A percentile compares a stretch with the other conserved stretches of the same genome.
Evolutionary conservation across 2,329 filamentous ascomycete genomes (phyloP).

Genomic region (Chalaropsis ovoidea): DNA sequence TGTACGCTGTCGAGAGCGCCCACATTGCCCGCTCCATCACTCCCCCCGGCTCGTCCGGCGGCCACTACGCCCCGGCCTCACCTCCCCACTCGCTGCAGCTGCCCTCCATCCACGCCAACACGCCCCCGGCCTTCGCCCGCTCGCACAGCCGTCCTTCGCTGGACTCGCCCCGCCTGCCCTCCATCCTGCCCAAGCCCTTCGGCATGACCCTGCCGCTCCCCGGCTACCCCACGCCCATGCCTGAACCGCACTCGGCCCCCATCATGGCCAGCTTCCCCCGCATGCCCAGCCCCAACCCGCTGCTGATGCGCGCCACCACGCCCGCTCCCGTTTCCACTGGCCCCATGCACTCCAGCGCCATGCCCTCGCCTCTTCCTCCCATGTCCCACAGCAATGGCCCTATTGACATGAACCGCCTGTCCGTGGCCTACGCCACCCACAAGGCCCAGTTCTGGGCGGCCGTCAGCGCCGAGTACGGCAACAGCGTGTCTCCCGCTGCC

Average conservation of each 20-base stretch:
- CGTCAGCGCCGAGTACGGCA: conserved; percentile 62
- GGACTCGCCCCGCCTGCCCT: conserved; percentile 44
- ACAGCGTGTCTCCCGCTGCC: conserved; percentile 48
- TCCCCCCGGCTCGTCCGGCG: conserved; percentile 38
- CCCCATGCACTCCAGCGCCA: conserved; percentile 40
- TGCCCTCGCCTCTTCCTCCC: conserved; percentile 31
- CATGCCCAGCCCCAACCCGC: conserved; percentile 23
- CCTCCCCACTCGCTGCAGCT: conserved; percentile 39
- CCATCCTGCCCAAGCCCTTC: conserved; percentile 57
- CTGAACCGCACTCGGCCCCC: conserved; percentile 39
- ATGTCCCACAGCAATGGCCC: conserved; percentile 28
- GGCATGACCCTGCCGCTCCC: conserved; percentile 39
- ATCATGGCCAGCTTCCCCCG: conserved; percentile 21
- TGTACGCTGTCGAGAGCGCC: conserved; percentile 35
- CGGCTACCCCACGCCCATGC: conserved; percentile 36
- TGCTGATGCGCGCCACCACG: conserved; percentile 37
- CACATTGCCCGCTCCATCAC: conserved; percentile 40
- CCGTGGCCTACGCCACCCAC: conserved; percentile 59
- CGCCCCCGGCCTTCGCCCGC: conserved; percentile 20
- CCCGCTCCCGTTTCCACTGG: conserved; percentile 35
- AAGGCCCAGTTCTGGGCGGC: conserved; percentile 62
- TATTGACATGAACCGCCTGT: conserved; percentile 56
- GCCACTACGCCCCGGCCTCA: conserved; percentile 33
- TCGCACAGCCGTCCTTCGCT: conserved; percentile 26
- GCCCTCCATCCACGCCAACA: conserved; percentile 39